phyloP scores from a whole-genome alignment of 2,329 filamentous ascomycete genomes.

The Colletotrichum neosansevieriae region DNA sequence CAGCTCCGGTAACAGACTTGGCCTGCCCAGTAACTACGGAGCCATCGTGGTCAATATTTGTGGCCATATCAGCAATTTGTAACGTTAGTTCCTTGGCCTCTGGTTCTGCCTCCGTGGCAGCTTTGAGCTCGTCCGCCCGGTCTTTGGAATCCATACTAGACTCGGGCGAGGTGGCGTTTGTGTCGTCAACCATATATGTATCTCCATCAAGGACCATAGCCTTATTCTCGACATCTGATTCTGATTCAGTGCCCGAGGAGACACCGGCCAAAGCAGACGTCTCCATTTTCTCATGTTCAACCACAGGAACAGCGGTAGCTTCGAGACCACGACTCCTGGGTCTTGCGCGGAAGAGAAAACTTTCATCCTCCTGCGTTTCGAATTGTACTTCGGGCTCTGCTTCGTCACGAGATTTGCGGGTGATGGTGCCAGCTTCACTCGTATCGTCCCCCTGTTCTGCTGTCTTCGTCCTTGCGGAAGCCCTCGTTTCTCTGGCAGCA shows the following conservation, averaged over 20 bases:
- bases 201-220: conserved; percentile 28
- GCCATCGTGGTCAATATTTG: not conserved
- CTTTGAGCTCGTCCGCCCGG: not conserved
- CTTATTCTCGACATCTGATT: conserved; percentile 15
- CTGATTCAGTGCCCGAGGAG: not conserved
- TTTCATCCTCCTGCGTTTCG: conserved; percentile 50
- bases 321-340: not conserved
- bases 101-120: not conserved
- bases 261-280: not conserved
- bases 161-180: conserved; percentile 28
- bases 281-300: not conserved
- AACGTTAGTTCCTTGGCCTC: not conserved
- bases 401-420: not conserved
- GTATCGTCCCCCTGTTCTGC: not conserved
- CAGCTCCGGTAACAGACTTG: not conserved
- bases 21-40: not conserved
- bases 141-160: not conserved
- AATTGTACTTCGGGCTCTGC: conserved; percentile 26
- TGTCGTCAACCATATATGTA: conserved; percentile 33
- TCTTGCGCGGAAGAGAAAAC: conserved; percentile 49
- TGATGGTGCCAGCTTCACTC: not conserved
- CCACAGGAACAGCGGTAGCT: not conserved
- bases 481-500: not conserved
- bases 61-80: not conserved
- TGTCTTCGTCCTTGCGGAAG: not conserved